Conservation (phyloP, 2,329 filamentous ascomycete genomes). For the Rosellinia necatrix region DNA sequence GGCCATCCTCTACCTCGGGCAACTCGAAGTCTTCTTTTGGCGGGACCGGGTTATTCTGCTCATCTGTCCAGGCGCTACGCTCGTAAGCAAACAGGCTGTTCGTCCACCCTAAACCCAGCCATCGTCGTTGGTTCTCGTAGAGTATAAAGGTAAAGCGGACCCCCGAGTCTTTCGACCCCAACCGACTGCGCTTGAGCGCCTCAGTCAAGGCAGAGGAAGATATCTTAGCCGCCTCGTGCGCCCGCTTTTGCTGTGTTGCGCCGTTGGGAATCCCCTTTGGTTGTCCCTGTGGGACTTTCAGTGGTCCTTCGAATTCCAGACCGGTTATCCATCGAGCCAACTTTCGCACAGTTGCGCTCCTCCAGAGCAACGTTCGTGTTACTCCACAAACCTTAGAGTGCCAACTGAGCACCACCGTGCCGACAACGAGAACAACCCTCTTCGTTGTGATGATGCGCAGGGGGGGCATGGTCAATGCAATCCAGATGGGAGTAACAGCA, state of each 20-base stretch:
- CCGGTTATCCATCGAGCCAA: conserved; percentile 78
- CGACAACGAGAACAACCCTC: conserved; percentile 81
- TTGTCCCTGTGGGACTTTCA: conserved; percentile 37
- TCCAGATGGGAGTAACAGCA: conserved; percentile 87
- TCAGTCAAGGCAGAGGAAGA: conserved; percentile 41
- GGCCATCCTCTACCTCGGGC: conserved; percentile 64
- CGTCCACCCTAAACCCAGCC: conserved; percentile 95
- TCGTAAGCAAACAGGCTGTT: conserved; percentile 90
- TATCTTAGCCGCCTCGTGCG: conserved; percentile 42
- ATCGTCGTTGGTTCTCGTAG: conserved; percentile 94
- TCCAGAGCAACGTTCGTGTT: conserved; percentile 86
- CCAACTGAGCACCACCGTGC: conserved; percentile 87
- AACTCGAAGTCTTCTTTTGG: conserved; percentile 71
- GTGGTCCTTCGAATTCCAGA: conserved; percentile 68
- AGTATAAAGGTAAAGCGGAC: conserved; percentile 96
- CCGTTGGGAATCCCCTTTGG: conserved; percentile 36
- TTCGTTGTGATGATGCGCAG: conserved; percentile 84
- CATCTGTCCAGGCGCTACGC: conserved; percentile 89
- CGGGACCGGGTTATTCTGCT: conserved; percentile 83
- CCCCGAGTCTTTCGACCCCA: conserved; percentile 67
- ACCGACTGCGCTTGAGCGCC: conserved; percentile 43
- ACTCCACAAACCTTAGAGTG: conserved; percentile 87
- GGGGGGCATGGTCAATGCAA: conserved; percentile 79
- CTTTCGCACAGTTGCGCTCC: conserved; percentile 75
- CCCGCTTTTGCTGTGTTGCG: conserved; percentile 38